Evolutionary conservation across 371 early-diverging fungal species (phyloP), one percentile per base, ranked within the genome.

Genomic region (Mucor velutinosus): DNA sequence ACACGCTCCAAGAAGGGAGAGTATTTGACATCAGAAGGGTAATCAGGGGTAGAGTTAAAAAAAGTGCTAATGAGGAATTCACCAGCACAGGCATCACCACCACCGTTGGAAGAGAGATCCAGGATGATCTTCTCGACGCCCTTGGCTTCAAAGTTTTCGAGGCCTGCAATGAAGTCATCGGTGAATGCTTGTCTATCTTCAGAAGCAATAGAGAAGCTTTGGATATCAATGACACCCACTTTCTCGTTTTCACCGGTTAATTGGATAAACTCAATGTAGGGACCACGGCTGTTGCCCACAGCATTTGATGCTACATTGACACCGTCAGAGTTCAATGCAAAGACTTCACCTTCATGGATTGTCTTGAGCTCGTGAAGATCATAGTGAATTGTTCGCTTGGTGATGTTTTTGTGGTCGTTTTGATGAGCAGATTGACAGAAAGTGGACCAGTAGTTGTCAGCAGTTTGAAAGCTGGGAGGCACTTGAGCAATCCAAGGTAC

Each of bases 61-160:
- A 83, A 76, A 2, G 81, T 77, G 19, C 74, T 79, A 67, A 83
- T 83, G 25, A 83, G 63, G 51, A 79, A 83, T 64, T 83, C 83
- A 53, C 83, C 83, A 25, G 83, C 83, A 70, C 83, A 83, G 4
- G 83, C 83, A 70, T 83, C 83, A 43, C 83, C 83, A 23, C 83
- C 83, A 43, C 83, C 83, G 51, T 83, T 83, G 11, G 77, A 69
- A 6, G 83, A 83, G 11, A 83, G 73, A 60, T 83, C 78, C 33
- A 83, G 47, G 58, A 83, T 83, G 29, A 83, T 79, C 56, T 80
- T 83, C 35, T 80, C 75, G 30, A 83, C 67, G 4, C 79, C 79
- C 3, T 81, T 69, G 30, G 64, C 58, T 55, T 77, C 78, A 69
- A 83, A 83, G 6, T 73, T 49, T 62, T 79, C 53, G 4, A 83